Evolutionary conservation across 2,329 filamentous ascomycete species (phyloP).

Genomic region (Lasiodiplodia theobromae): DNA sequence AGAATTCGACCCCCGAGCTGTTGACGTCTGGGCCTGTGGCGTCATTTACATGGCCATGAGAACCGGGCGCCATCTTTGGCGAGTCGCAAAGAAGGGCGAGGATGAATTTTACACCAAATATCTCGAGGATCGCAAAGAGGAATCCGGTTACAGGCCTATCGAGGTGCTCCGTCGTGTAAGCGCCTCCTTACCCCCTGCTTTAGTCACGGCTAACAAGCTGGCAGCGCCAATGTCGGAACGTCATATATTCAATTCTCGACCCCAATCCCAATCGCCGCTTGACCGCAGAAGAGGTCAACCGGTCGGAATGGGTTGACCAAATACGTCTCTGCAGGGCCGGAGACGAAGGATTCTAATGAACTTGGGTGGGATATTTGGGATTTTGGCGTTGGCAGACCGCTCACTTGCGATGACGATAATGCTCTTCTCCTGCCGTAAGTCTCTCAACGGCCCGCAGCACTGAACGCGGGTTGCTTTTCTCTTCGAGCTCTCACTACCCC

Average conservation of each 20-base stretch:
- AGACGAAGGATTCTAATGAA: slow-evolving; percentile 82
- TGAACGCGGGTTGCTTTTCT: slow-evolving; percentile 12
- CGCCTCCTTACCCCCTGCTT: not conserved
- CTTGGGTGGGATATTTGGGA: slow-evolving; percentile 28
- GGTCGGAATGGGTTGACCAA: slow-evolving; percentile 98
- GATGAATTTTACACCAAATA: slow-evolving; percentile 98
- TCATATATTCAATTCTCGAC: slow-evolving; percentile 98
- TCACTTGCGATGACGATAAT: slow-evolving; percentile 24
- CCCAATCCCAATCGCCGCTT: slow-evolving; percentile 92
- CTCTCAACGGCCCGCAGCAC: slow-evolving; percentile 7
- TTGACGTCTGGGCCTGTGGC: slow-evolving; percentile 97
- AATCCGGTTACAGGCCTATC: slow-evolving; percentile 95
- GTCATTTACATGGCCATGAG: slow-evolving; percentile 99
- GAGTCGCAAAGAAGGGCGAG: slow-evolving; percentile 94
- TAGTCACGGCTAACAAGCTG: slow-evolving; percentile 31
- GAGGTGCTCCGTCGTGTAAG: slow-evolving; percentile 91
- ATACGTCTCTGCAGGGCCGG: slow-evolving; percentile 97
- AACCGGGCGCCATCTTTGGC: slow-evolving; percentile 94
- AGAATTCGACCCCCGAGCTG: slow-evolving; percentile 96
- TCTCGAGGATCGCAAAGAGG: slow-evolving; percentile 88
- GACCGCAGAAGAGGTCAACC: slow-evolving; percentile 93
- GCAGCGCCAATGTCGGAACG: slow-evolving; percentile 94
- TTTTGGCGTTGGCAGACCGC: slow-evolving; percentile 25
- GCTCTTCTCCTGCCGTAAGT: slow-evolving; percentile 4
- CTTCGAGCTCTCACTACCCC: slow-evolving; percentile 30